These are phyloP conservation scores for Pezizomycotina sp. DNA, from an alignment of 2,329 filamentous ascomycete species.

Conservation along the genomic window DNA sequence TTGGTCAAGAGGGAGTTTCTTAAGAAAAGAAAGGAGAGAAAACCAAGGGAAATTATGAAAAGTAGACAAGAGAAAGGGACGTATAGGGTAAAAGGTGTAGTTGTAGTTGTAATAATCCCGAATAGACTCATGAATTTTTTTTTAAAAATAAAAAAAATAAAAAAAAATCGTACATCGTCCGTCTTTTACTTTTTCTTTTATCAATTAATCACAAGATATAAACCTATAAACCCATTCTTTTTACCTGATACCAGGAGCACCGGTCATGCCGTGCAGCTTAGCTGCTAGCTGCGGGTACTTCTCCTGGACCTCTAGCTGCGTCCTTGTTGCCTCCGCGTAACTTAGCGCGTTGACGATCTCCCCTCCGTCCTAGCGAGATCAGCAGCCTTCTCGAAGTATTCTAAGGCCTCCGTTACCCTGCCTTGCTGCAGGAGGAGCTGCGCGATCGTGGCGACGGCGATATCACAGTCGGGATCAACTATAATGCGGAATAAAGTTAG, in stretches of 20 bases:
- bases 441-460: constrained; percentile 96
- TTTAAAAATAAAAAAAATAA: background rate
- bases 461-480: constrained; percentile 98
- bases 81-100: background rate
- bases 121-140: constrained; percentile 1
- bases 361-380: constrained; percentile 83
- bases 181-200: constrained; percentile 26
- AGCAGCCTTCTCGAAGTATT: constrained; percentile 91
- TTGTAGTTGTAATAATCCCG: background rate
- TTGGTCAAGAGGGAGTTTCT: too few species aligned
- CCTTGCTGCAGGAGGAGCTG: constrained; percentile 94
- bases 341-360: constrained; percentile 94
- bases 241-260: too few species aligned
- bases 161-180: background rate
- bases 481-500: constrained; percentile 13
- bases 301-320: constrained; percentile 76
- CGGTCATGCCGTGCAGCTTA: constrained; percentile 49
- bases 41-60: too few species aligned
- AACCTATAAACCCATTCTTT: too few species aligned
- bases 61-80: constrained; percentile 1
- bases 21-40: too few species aligned
- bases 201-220: constrained; percentile 28
- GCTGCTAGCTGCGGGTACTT: constrained; percentile 67
- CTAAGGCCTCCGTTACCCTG: constrained; percentile 85
- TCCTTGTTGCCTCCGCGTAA: constrained; percentile 91